These are phyloP conservation scores for Yamadazyma taylorii DNA, from an alignment of 1,139 yeast genomes.

Conservation along the genomic window DNA sequence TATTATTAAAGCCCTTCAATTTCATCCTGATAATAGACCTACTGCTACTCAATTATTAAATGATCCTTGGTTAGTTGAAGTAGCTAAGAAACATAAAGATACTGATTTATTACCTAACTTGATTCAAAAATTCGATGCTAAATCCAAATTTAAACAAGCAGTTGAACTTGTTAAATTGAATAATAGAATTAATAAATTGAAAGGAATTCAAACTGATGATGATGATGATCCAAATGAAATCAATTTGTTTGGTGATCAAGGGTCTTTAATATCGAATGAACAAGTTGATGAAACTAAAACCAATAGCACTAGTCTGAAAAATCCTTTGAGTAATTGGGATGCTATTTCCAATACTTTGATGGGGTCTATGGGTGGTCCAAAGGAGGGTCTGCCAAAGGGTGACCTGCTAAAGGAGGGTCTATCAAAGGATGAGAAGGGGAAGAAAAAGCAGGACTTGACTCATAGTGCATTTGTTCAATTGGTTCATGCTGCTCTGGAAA, in stretches of 20 bases:
- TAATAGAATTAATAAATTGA: conserved; percentile 69
- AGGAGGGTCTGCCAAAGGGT: conserved; percentile 6
- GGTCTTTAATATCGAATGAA: conserved; percentile 10
- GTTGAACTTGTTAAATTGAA: conserved; percentile 77
- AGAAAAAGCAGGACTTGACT: conserved; percentile 21
- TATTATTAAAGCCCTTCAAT: conserved; percentile 62
- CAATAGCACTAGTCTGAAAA: conserved; percentile 9
- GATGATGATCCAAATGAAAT: conserved; percentile 57
- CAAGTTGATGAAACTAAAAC: conserved; percentile 16
- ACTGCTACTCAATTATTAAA: conserved; percentile 61
- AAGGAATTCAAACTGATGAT: conserved; percentile 50
- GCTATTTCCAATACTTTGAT: conserved; percentile 2
- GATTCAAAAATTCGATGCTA: conserved; percentile 77
- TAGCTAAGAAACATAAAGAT: conserved; percentile 47
- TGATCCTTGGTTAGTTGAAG: conserved; percentile 68
- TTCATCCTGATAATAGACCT: conserved; percentile 65
- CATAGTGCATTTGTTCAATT: conserved; percentile 66
- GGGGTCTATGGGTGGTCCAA: background rate
- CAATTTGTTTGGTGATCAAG: conserved; percentile 40
- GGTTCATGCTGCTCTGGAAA: conserved; percentile 68
- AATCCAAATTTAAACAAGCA: conserved; percentile 81
- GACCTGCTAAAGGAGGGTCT: background rate
- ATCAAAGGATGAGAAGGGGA: conserved; percentile 12
- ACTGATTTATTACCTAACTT: conserved; percentile 69
- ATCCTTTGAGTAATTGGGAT: conserved; percentile 8